These are phyloP conservation scores for Nadsonia commutata DNA, from an alignment of 1,139 yeast genomes.

Conservation along the genomic window DNA sequence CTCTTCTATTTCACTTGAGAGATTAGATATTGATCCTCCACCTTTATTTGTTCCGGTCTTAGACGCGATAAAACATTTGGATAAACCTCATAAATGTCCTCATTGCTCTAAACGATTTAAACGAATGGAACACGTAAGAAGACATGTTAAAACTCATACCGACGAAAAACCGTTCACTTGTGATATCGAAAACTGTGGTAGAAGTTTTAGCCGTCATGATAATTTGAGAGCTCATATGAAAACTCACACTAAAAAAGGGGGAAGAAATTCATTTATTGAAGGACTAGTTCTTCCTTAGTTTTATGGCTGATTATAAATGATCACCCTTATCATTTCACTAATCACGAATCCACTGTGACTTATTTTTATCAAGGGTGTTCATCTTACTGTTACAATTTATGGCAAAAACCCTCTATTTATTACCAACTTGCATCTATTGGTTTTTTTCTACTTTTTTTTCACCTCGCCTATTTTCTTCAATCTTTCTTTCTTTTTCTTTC, in stretches of 20 bases:
- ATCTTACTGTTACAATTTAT: too few species aligned
- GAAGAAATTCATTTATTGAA: slow-evolving; percentile 27
- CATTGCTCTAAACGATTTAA: slow-evolving; percentile 63
- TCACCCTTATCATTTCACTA: too few species aligned
- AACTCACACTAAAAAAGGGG: slow-evolving; percentile 45
- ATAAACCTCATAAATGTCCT: slow-evolving; percentile 30
- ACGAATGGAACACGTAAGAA: slow-evolving; percentile 81
- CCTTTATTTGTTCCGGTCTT: background rate
- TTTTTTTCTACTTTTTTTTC: too few species aligned
- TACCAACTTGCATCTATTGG: too few species aligned
- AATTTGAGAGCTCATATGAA: slow-evolving; percentile 67
- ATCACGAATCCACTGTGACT: too few species aligned
- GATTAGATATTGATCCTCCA: background rate
- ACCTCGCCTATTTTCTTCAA: too few species aligned
- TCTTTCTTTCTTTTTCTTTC: too few species aligned
- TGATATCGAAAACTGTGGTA: slow-evolving; percentile 46
- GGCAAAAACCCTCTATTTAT: too few species aligned
- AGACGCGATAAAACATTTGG: background rate
- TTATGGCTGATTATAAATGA: too few species aligned
- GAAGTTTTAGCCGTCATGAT: slow-evolving; percentile 65
- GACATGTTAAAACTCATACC: slow-evolving; percentile 82
- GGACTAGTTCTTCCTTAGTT: slow-evolving; percentile 21
- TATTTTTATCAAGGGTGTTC: too few species aligned
- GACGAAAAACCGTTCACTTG: slow-evolving; percentile 78
- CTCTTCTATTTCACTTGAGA: background rate